A percentile compares a stretch with the other conserved stretches of the same genome.
Evolutionary conservation across 176 grass and related monocot species (phyloP).

Genomic region (Zoysia pacifica): DNA sequence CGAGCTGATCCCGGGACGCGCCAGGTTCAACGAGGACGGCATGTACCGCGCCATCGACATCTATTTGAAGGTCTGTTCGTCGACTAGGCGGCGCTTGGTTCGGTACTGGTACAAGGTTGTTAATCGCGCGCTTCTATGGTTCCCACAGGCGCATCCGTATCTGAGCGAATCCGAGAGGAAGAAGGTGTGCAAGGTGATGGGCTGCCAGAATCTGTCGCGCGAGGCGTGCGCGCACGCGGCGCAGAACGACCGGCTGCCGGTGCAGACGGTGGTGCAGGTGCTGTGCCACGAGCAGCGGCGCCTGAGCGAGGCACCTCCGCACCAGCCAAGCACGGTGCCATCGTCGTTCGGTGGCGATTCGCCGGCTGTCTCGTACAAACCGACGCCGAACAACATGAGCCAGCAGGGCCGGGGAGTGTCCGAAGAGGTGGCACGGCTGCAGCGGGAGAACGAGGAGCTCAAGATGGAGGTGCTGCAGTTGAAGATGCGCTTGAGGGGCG

Average conservation of each 20-base stretch:
- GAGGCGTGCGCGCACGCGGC: constrained; percentile 93
- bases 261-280: constrained; percentile 86
- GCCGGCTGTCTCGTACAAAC: constrained; percentile 41
- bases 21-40: constrained; percentile 80
- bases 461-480: constrained; percentile 68
- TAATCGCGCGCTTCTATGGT: background rate
- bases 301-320: constrained; percentile 40
- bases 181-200: constrained; percentile 74
- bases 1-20: constrained; percentile 72
- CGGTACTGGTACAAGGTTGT: no score
- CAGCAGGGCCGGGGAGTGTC: constrained; percentile 30
- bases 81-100: background rate
- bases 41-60: constrained; percentile 97
- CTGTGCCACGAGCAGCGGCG: constrained; percentile 88
- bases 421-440: constrained; percentile 69
- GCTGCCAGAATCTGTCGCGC: constrained; percentile 82
- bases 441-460: constrained; percentile 90
- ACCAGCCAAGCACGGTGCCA: constrained; percentile 21
- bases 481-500: constrained; percentile 58
- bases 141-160: constrained; percentile 62
- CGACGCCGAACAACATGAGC: constrained; percentile 34
- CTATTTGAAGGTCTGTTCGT: constrained; percentile 60
- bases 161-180: constrained; percentile 69
- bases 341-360: constrained; percentile 53
- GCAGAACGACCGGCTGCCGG: constrained; percentile 83